Evolutionary conservation across 768 basidiomycete species (phyloP).

Genomic region (Phlebiopsis flavidoalba): DNA sequence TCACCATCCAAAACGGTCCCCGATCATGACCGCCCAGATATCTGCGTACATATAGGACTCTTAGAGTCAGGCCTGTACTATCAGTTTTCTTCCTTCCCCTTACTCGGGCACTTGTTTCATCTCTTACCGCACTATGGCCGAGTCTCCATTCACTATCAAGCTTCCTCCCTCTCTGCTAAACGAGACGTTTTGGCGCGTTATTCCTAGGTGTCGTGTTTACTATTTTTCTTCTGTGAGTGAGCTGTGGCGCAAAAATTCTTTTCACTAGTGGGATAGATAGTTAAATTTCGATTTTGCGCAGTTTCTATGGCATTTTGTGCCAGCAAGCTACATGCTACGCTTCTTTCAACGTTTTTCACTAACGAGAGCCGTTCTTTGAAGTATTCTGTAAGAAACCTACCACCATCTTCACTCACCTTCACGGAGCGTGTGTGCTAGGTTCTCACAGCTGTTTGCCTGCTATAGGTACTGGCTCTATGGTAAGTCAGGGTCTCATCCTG

Average conservation of each 20-base stretch:
- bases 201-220: background rate
- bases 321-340: background rate
- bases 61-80: too few species aligned
- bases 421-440: too few species aligned
- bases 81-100: too few species aligned
- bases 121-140: too few species aligned
- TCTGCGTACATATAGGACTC: too few species aligned
- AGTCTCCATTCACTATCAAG: background rate
- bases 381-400: background rate
- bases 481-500: background rate
- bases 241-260: background rate
- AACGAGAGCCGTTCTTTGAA: background rate
- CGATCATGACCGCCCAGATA: too few species aligned
- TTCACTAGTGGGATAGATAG: background rate
- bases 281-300: background rate
- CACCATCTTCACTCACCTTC: background rate
- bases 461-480: background rate
- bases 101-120: too few species aligned
- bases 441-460: too few species aligned
- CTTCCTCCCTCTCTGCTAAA: background rate
- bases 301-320: background rate
- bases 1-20: too few species aligned
- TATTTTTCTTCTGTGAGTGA: background rate
- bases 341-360: background rate
- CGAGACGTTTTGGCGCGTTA: background rate